Percentiles rank a stretch among this genome's conserved stretches.
Conservation (phyloP, 345 rosid genomes). For the Atalantia buxifolia region DNA sequence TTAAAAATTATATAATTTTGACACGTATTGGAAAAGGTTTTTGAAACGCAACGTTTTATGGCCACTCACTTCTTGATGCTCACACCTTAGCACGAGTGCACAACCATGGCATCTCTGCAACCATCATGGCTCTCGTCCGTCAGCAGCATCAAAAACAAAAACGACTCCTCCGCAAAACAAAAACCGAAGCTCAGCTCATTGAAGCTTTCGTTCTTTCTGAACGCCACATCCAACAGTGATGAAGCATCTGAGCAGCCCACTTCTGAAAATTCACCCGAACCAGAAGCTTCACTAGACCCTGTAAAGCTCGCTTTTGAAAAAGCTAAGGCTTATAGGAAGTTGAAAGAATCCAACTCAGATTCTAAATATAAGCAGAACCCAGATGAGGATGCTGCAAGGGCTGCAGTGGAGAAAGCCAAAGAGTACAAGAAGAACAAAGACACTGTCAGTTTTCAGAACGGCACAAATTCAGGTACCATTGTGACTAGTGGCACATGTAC, state of each 20-base stretch:
- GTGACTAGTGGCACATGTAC: neutral
- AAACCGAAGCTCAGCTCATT: constrained; percentile 23
- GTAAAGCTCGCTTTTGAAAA: constrained; percentile 71
- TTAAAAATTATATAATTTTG: neutral
- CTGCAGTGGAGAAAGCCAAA: constrained; percentile 40
- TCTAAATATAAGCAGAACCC: constrained; percentile 15
- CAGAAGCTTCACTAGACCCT: constrained; percentile 35
- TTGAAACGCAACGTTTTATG: neutral
- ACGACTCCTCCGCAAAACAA: constrained; percentile 26
- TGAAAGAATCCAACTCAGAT: neutral
- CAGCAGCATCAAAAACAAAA: constrained; percentile 16
- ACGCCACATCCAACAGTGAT: constrained; percentile 16
- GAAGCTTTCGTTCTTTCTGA: constrained; percentile 28
- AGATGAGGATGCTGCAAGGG: constrained; percentile 30
- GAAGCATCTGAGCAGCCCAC: constrained; percentile 22
- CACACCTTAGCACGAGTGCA: neutral
- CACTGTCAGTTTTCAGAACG: constrained; percentile 3
- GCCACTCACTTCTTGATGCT: neutral
- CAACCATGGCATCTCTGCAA: constrained; percentile 37
- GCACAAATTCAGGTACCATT: constrained; percentile 30
- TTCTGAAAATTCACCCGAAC: constrained; percentile 17
- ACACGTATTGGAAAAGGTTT: neutral
- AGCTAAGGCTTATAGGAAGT: constrained; percentile 53
- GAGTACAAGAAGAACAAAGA: constrained; percentile 40
- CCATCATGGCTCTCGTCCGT: constrained; percentile 42